Conservation (phyloP, 139 green algal genomes). For the Closterium sp. region DNA sequence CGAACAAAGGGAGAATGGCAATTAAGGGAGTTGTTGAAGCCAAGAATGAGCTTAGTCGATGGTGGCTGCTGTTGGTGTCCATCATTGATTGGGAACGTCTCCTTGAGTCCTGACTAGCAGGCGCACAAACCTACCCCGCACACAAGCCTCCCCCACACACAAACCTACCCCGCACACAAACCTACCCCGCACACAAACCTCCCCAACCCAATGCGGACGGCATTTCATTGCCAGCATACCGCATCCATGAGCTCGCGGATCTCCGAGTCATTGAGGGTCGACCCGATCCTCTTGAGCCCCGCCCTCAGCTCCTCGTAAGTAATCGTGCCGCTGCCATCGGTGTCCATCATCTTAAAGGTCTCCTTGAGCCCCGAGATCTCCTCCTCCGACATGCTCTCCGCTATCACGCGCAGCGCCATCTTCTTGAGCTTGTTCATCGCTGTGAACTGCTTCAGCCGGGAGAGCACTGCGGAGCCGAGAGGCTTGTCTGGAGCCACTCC, state of each 20-base stretch:
- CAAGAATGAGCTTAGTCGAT: no score
- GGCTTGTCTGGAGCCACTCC: constrained; percentile 73
- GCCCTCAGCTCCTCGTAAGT: constrained; percentile 60
- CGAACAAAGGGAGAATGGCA: no score
- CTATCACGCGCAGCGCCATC: constrained; percentile 71
- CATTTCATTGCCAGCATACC: no score
- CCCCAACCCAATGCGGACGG: no score
- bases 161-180: neutral
- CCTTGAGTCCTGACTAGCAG: neutral
- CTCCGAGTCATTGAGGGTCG: constrained; percentile 16
- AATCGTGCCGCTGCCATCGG: constrained; percentile 63
- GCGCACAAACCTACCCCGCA: neutral
- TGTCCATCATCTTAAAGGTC: constrained; percentile 64
- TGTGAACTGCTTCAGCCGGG: constrained; percentile 86
- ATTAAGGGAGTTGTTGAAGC: no score
- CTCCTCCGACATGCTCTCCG: constrained; percentile 44
- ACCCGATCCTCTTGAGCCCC: constrained; percentile 50
- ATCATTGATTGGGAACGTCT: neutral
- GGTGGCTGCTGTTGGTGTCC: neutral
- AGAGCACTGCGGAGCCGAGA: constrained; percentile 79
- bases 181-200: neutral
- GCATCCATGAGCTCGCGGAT: constrained; percentile 27
- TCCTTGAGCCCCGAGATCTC: constrained; percentile 63
- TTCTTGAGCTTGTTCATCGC: constrained; percentile 96
- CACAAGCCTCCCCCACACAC: no score